These are phyloP conservation scores for Coemansia sp. DNA, from an alignment of 192 early-diverging fungal genomes.

Conservation along the genomic window DNA sequence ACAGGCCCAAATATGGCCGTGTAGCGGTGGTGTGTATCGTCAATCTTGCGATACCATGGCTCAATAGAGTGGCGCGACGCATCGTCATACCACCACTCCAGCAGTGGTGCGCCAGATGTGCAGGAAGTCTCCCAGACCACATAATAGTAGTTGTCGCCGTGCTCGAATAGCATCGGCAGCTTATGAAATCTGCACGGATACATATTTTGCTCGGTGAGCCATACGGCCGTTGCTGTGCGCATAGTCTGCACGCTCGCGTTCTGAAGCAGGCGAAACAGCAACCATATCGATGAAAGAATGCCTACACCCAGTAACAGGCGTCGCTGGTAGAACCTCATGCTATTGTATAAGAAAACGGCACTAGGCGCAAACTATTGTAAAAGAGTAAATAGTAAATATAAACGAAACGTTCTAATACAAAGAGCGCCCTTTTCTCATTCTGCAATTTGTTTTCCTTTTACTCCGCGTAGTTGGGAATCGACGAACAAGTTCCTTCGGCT, in stretches of 20 bases:
- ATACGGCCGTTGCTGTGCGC: slow-evolving; percentile 10
- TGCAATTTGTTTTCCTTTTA: too few relatives aligned
- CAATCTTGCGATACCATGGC: slow-evolving; percentile 28
- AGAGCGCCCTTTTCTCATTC: too few relatives aligned
- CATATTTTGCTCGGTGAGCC: slow-evolving; percentile 24
- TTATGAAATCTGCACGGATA: slow-evolving; percentile 37
- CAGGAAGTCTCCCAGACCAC: slow-evolving; percentile 51
- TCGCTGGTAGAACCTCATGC: slow-evolving; percentile 27
- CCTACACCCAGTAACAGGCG: slow-evolving; percentile 24
- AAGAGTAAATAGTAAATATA: too few relatives aligned
- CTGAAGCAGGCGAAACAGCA: slow-evolving; percentile 10
- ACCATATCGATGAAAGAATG: neutral
- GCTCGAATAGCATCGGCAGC: slow-evolving; percentile 38
- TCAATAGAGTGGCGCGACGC: slow-evolving; percentile 13
- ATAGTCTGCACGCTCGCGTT: slow-evolving; percentile 17
- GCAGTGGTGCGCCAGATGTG: slow-evolving; percentile 7
- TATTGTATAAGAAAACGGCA: neutral
- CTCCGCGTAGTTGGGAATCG: too few relatives aligned
- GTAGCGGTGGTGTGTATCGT: slow-evolving; percentile 33
- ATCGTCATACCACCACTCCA: slow-evolving; percentile 43
- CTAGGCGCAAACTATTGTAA: too few relatives aligned
- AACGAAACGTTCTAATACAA: too few relatives aligned
- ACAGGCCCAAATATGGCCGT: slow-evolving; percentile 39
- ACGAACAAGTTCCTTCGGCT: too few relatives aligned
- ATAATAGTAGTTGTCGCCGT: slow-evolving; percentile 42